Evolutionary conservation across 202 grass and related monocot species (phyloP), one percentile per base, ranked within the genome.

Genomic region (Brachypodium distachyon): DNA sequence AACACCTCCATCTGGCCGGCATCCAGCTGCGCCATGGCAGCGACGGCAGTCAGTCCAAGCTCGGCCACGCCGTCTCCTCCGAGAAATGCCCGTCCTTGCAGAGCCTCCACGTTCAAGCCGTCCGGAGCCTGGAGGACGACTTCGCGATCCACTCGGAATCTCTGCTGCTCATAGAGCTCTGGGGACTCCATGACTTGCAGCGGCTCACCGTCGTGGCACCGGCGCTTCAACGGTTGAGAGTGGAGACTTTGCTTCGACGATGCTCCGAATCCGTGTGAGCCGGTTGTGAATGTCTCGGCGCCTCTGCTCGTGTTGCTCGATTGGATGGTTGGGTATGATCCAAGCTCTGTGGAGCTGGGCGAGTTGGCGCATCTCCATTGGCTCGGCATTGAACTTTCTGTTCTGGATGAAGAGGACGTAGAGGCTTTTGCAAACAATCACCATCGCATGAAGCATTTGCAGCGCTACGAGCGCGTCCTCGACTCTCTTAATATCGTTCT

Each of bases 91-190:
- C 73, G 1, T 22, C 2, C 17, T 50, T 83, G 72, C 9, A 13
- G 7, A 10, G 5, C 2, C 70, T 74, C 27, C 0, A 0, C 3
- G 4, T 75, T 13, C 0, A 1, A 1, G 0, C 28, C 1, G 3
- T 32, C 6, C 0, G 0, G 4, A 57, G 67, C 2, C 3, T 64
- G 23, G 1, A 25, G 23, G 1, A 25, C 2, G 54, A 5, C 3
- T 42, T 81, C 4, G 12, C 34, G 0, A 28, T 81, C 51, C 4
- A 48, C 31, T 80, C 65, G 1, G n/a, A 54, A 1, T 53, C 79
- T 54, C 79, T 73, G 33, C 2, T 40, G 6, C 6, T 28, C 38
- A 13, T 83, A 21, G 5, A 37, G 11, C 50, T 83, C 9, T 0
- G 1, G 3, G 0, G 1, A 8, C 23, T 75, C 2, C 0, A 3